Evolutionary conservation across 2,329 filamentous ascomycete species (phyloP).

Genomic region (Pestalotiopsis sp.): DNA sequence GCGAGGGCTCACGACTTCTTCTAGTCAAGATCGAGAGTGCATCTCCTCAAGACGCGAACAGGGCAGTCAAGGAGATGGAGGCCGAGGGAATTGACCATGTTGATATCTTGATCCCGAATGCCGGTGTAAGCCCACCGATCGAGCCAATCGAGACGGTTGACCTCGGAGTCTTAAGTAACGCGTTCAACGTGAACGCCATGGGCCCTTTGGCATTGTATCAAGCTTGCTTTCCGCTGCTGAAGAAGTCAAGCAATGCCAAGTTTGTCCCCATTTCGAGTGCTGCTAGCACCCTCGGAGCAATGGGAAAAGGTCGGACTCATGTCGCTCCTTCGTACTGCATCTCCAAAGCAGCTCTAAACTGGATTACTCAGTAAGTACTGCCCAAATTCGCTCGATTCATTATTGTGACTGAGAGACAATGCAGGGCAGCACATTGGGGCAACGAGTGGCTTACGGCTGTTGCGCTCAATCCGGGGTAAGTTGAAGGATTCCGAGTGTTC

Average conservation of each 20-base stretch:
- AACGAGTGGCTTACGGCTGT: slow-evolving; percentile 21
- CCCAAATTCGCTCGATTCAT: background rate
- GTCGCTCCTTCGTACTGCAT: slow-evolving; percentile 30
- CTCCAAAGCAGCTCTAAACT: slow-evolving; percentile 35
- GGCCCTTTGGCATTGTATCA: slow-evolving; percentile 36
- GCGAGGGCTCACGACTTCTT: slow-evolving; percentile 30
- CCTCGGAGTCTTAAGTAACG: slow-evolving; percentile 26
- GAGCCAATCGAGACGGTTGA: slow-evolving; percentile 33
- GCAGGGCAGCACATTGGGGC: slow-evolving; percentile 20
- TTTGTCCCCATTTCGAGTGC: slow-evolving; percentile 35
- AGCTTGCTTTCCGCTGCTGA: slow-evolving; percentile 32
- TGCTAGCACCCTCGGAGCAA: slow-evolving; percentile 26
- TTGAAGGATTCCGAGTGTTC: background rate
- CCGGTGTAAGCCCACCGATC: slow-evolving; percentile 29
- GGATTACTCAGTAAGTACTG: slow-evolving; percentile 25
- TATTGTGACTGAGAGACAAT: background rate
- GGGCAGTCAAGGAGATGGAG: slow-evolving; percentile 28
- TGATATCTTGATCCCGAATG: slow-evolving; percentile 40
- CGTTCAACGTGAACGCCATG: slow-evolving; percentile 32
- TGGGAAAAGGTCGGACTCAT: slow-evolving; percentile 20
- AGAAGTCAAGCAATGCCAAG: slow-evolving; percentile 31
- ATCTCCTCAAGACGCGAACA: slow-evolving; percentile 27
- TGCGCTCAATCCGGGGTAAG: slow-evolving; percentile 20
- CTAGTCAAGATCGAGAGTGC: slow-evolving; percentile 35
- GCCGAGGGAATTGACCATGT: slow-evolving; percentile 32